A percentile compares a stretch with the other conserved stretches of the same genome.
phyloP scores from a whole-genome alignment of 2,329 filamentous ascomycete species.

The Penicillium sp. region DNA sequence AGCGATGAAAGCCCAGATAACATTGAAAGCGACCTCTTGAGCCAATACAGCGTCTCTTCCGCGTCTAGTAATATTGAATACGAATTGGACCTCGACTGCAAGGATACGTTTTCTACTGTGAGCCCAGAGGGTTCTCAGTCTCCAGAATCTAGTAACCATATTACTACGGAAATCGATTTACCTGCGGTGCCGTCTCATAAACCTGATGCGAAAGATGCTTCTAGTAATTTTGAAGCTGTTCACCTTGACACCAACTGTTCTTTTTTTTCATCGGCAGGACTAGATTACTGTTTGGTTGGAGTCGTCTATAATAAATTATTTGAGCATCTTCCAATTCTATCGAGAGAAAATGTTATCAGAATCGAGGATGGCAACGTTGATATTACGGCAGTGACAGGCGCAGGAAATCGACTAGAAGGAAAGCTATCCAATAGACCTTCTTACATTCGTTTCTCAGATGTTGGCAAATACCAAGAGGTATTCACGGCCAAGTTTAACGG shows the following conservation, averaged over 20 bases:
- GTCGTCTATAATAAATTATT: not conserved
- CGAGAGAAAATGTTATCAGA: not conserved
- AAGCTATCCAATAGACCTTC: not conserved
- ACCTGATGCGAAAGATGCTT: too few species aligned
- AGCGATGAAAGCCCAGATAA: not conserved
- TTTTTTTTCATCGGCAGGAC: not conserved
- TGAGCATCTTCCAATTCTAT: not conserved
- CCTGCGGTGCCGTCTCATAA: too few species aligned
- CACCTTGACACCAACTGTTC: too few species aligned
- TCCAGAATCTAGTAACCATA: too few species aligned
- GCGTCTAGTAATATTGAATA: not conserved
- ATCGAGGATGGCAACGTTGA: not conserved
- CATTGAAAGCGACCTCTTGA: not conserved
- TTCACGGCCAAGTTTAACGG: not conserved
- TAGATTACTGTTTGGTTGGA: not conserved
- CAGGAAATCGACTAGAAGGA: not conserved
- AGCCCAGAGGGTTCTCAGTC: not conserved
- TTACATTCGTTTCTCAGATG: not conserved
- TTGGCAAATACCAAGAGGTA: not conserved
- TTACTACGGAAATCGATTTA: too few species aligned
- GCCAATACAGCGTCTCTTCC: not conserved
- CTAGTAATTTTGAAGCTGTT: too few species aligned
- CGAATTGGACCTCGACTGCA: not conserved
- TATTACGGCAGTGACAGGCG: not conserved
- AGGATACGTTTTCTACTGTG: not conserved